Evolutionary conservation across 306 rosid species (phyloP).

Genomic region (Begonia loranthoides): DNA sequence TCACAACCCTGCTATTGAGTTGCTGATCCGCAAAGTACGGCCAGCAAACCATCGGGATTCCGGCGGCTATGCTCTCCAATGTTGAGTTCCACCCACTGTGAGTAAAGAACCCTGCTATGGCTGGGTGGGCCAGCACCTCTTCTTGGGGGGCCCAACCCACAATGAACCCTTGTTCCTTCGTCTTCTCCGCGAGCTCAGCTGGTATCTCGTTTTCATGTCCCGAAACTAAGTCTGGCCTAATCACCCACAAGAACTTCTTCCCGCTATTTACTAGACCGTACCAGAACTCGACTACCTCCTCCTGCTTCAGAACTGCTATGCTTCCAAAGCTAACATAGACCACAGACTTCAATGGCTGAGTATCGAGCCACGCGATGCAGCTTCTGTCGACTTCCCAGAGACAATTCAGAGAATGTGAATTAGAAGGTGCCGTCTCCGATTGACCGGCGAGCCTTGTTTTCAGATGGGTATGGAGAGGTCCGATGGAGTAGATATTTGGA

Average conservation of each 20-base stretch:
- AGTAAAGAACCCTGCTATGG: slow-evolving; percentile 23
- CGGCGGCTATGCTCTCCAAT: slow-evolving; percentile 18
- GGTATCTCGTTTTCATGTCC: not conserved
- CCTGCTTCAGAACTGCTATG: not conserved
- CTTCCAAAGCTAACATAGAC: slow-evolving; percentile 15
- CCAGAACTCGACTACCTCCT: slow-evolving; percentile 14
- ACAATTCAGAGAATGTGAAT: not conserved
- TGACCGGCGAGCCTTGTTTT: not conserved
- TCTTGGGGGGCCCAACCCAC: slow-evolving; percentile 31
- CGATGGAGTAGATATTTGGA: slow-evolving; percentile 7
- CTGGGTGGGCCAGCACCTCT: slow-evolving; percentile 20
- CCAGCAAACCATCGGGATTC: slow-evolving; percentile 31
- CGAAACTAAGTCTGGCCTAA: not conserved
- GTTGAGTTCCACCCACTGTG: slow-evolving; percentile 34
- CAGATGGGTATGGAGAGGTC: slow-evolving; percentile 10
- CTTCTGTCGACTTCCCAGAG: slow-evolving; percentile 14
- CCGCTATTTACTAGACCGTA: slow-evolving; percentile 9
- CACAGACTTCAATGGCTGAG: slow-evolving; percentile 6
- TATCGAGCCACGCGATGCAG: slow-evolving; percentile 38
- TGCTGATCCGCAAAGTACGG: slow-evolving; percentile 7
- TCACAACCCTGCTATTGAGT: slow-evolving; percentile 19
- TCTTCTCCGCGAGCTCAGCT: slow-evolving; percentile 8
- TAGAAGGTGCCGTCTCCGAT: not conserved
- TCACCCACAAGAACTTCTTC: not conserved
- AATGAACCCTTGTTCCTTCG: slow-evolving; percentile 16